These are phyloP conservation scores for Pleurotus pulmonarius DNA, from an alignment of 768 basidiomycete genomes.

Conservation along the genomic window DNA sequence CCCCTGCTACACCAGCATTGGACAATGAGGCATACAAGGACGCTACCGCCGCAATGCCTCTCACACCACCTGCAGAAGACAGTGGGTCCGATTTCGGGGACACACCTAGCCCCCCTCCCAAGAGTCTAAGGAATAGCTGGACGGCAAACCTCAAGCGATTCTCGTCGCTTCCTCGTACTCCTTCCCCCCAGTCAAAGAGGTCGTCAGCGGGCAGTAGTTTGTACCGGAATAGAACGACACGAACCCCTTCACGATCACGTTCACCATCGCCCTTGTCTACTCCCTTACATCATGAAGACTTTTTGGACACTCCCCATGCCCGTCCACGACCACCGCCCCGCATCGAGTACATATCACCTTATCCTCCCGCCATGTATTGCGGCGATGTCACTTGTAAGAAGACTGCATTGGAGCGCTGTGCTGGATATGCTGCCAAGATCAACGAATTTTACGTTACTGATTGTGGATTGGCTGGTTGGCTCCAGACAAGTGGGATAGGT, in stretches of 20 bases:
- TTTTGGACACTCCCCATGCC: conserved; percentile 1
- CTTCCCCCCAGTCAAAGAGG: conserved; percentile 51
- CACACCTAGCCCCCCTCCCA: conserved; percentile 46
- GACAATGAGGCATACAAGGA: conserved; percentile 2
- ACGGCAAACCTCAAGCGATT: conserved; percentile 44
- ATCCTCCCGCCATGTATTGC: conserved; percentile 70
- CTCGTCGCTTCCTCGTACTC: conserved; percentile 63
- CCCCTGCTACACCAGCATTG: conserved; percentile 2
- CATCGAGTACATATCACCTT: conserved; percentile 27
- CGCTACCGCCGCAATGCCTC: background rate
- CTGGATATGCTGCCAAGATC: conserved; percentile 76
- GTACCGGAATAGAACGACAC: conserved; percentile 22
- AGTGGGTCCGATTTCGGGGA: conserved; percentile 18
- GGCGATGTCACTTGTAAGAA: conserved; percentile 56
- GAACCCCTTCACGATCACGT: conserved; percentile 37
- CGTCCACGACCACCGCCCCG: conserved; percentile 15
- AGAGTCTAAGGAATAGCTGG: conserved; percentile 45
- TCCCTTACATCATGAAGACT: conserved; percentile 10
- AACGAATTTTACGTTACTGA: conserved; percentile 75
- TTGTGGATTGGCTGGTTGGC: conserved; percentile 78
- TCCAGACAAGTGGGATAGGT: conserved; percentile 57
- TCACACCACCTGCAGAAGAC: conserved; percentile 11
- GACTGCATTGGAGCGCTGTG: conserved; percentile 63
- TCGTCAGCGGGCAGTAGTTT: conserved; percentile 21
- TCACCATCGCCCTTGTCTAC: conserved; percentile 13